Conservation (phyloP, 164 flowering plant genomes). For the Magnolia sinica region DNA sequence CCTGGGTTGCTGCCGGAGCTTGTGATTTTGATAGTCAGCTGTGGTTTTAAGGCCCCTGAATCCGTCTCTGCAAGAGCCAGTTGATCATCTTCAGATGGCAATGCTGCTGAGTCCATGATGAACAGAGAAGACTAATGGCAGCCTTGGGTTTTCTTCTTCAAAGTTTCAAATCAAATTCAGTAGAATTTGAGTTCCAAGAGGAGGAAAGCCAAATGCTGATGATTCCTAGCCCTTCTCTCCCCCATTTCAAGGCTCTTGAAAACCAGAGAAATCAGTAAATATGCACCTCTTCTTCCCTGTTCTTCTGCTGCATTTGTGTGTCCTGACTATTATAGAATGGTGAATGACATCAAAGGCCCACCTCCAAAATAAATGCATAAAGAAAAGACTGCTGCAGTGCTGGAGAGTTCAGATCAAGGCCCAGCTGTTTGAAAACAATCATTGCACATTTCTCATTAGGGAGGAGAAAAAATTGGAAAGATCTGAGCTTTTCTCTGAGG, state of each 20-base stretch:
- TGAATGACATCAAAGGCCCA: slow-evolving; percentile 11
- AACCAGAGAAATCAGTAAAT: slow-evolving; percentile 2
- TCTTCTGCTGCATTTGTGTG: slow-evolving; percentile 6
- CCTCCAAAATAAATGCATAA: slow-evolving; percentile 30
- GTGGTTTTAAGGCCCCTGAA: slow-evolving; percentile 13
- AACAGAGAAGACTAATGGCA: slow-evolving; percentile 1
- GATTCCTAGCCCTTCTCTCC: not conserved
- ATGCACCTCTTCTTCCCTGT: not conserved
- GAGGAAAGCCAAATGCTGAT: slow-evolving; percentile 1
- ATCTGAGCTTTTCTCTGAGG: not conserved
- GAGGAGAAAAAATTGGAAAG: not conserved
- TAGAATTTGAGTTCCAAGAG: not conserved
- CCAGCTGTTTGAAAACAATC: not conserved
- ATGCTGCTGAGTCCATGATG: slow-evolving; percentile 30
- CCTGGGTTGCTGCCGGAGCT: slow-evolving; percentile 22
- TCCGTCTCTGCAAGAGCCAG: not conserved
- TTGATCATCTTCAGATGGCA: slow-evolving; percentile 5
- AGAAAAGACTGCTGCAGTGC: slow-evolving; percentile 10
- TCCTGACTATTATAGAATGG: slow-evolving; percentile 8
- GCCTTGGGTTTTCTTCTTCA: not conserved
- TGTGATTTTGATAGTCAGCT: slow-evolving; percentile 53
- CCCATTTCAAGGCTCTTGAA: not conserved
- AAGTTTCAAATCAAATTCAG: not conserved
- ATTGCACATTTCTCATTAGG: not conserved
- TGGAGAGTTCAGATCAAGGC: slow-evolving; percentile 5